Base-by-base conservation (phyloP, 106 monocot species). In the Dendrobium officinale region DNA sequence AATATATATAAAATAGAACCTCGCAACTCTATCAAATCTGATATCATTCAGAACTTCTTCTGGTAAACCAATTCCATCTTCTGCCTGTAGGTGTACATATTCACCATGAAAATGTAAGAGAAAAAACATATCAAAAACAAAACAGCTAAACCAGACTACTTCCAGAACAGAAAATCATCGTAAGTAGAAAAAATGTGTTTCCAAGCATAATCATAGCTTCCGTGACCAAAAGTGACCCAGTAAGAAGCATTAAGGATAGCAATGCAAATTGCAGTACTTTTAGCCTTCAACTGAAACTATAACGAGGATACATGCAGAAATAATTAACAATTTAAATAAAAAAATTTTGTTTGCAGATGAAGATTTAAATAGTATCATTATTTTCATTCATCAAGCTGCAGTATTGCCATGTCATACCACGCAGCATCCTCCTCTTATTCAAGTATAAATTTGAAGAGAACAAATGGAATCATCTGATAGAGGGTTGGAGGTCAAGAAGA, bases 41-140 rank as follows among this genome's bases (percentile, higher is more conserved):
- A 31, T 68, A 77, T 88, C 98, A 76, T 91, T 89, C 77, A 98
- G 79, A 79, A 98, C 89, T 85, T 95, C 92, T 83, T 95, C 98
- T 16, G 98, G 95, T 80, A 98, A 80, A 26, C 98, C 98, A 82
- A 98, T 77, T 77, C 98, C 98, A 91, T 98, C 98, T 89, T 98
- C 98, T 66, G 98, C 98, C 98, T 98, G 91, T n/a, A 87, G 82
- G 55, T 22, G 67, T 73, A 4, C 10, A 42, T 42, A 20, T 19
- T 74, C 6, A 74, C 7, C 6, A 42, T 42, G 5, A 74, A 7
- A 72, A 72, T 2, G 16, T 9, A 72, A 72, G 40, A 72, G 41
- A 72, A 5, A 72, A 74, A 42, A 74, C 5, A 74, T 41, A 45
- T 45, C 20, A 44, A 27, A 37, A 76, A 27, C 13, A 76, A 3